phyloP scores from a whole-genome alignment of 352 stramenopile species.

The Detonula confervacea region DNA sequence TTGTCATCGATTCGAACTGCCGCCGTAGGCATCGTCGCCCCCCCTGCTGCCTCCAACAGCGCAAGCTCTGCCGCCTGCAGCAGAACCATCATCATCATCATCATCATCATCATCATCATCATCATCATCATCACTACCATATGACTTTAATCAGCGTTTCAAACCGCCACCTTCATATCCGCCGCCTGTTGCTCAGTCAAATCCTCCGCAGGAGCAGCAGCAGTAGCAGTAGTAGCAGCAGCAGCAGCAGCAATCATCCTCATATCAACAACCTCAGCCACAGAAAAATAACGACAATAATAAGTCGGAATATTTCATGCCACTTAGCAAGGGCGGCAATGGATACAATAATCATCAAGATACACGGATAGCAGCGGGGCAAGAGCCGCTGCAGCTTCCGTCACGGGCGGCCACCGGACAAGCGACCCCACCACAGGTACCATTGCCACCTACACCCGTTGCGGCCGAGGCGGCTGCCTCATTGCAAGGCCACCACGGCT shows the following conservation, averaged over 20 bases:
- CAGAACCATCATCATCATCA: background rate
- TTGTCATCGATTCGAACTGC: conserved; percentile 38
- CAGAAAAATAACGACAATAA: background rate
- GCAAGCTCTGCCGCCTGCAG: background rate
- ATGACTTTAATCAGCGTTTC: conserved; percentile 5
- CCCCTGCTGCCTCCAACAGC: background rate
- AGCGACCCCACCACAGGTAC: background rate
- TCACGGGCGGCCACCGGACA: background rate
- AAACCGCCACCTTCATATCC: background rate
- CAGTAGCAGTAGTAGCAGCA: background rate
- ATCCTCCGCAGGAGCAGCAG: background rate
- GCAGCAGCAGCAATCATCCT: background rate
- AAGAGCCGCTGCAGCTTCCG: background rate
- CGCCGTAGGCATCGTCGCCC: background rate
- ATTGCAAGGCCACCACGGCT: background rate
- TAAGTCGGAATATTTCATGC: conserved; percentile 1
- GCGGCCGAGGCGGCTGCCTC: background rate
- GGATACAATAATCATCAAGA: background rate
- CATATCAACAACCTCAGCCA: background rate
- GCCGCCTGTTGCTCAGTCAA: background rate
- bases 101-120: background rate
- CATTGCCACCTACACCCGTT: background rate
- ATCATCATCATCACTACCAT: background rate
- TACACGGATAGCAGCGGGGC: background rate
- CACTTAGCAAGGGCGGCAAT: background rate